Conservation (phyloP, 441 rosid genomes). For the Populus hybrid region DNA sequence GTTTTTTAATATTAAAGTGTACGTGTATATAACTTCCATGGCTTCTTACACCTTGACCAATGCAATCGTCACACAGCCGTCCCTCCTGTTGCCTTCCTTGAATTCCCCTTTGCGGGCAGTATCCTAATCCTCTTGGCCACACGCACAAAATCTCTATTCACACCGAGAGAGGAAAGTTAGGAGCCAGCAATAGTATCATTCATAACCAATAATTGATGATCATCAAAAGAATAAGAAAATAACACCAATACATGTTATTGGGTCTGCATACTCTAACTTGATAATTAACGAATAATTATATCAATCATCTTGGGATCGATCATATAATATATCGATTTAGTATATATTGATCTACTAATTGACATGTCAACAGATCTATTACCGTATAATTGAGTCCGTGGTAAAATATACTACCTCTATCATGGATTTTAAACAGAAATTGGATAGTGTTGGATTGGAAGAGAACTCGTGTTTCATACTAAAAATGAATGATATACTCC, state of each 20-base stretch:
- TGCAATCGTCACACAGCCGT: slow-evolving; percentile 1
- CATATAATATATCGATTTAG: too few species aligned
- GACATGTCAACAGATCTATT: too few species aligned
- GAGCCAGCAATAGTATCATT: neutral
- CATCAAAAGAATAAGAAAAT: neutral
- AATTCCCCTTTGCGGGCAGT: slow-evolving; percentile 60
- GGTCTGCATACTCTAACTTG: too few species aligned
- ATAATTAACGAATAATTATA: too few species aligned
- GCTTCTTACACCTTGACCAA: neutral
- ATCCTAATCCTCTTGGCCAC: slow-evolving; percentile 90
- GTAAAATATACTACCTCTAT: neutral
- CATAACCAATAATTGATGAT: neutral
- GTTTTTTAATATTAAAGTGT: neutral
- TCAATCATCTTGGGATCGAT: too few species aligned
- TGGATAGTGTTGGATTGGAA: too few species aligned
- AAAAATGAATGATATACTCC: too few species aligned
- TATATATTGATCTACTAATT: too few species aligned
- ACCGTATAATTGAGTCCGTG: neutral
- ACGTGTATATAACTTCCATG: neutral
- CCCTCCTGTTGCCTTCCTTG: slow-evolving; percentile 44
- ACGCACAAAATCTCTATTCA: slow-evolving; percentile 71
- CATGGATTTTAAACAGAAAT: too few species aligned
- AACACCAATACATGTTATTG: too few species aligned
- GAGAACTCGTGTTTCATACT: too few species aligned
- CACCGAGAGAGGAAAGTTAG: slow-evolving; percentile 5